Evolutionary conservation across 2,329 filamentous ascomycete species (phyloP), one percentile per base, ranked within the genome.

Genomic region (Colletotrichum sp.): DNA sequence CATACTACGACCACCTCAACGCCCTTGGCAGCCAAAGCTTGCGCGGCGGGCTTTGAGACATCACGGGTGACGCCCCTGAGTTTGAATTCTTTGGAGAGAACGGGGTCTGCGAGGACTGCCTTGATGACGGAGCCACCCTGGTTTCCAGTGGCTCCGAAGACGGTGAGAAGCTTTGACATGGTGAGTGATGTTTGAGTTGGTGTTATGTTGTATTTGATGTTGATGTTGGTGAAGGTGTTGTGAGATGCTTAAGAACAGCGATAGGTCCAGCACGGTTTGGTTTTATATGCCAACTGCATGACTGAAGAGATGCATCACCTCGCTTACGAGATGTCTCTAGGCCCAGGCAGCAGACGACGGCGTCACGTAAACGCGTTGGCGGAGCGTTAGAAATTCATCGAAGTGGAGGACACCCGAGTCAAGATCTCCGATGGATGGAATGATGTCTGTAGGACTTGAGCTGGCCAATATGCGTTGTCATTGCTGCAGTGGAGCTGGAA

Each of bases 21-120:
- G 5, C 88, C 88, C 62, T 85, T 80, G 5, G 81, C 80, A 0
- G 81, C 78, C 24, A 90, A 82, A 0, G 79, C 83, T 69, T 86
- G 78, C 18, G 87, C 85, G 9, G 84, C 82, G 0, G 83, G 81
- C 77, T 87, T 88, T 30, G 80, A 81, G 2, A 81, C 79, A 79
- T 88, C 84, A n/a, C 89, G 86, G 5, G 88, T 90, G 72, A 90
- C 81, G 62, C 83, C 88, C 3, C 88, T 86, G 62, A 90, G 82
- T 30, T 82, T 83, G 82, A 86, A 90, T 62, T 86, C 81, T 34
- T 85, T 82, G 49, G 84, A 86, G 18, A 89, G 84, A n/a, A 79
- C 80, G 4, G 88, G 79, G 82, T 90, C 86, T 69, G 83, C 83
- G 76, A 90, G 87, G 77, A 90, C 84, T 68, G 83, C 81, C 5